Evolutionary conservation across 257 asterid genomes (phyloP), one percentile per base, ranked within the genome.

Genomic region (Hygrophila difformis): DNA sequence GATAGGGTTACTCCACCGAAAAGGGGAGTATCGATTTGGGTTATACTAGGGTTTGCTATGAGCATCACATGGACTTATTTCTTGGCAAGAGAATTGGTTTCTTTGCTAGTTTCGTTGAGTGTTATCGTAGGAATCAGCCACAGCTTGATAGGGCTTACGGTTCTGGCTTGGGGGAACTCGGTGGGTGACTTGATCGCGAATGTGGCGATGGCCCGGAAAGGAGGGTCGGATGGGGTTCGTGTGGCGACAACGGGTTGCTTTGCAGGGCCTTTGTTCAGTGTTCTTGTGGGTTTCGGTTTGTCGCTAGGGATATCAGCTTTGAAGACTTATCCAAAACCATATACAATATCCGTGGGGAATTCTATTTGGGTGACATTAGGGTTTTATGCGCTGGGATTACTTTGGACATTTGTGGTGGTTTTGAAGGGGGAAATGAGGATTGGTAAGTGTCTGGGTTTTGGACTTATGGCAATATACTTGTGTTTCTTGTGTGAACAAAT

Each of bases 121-220:
- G 41, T 48, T 1, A 29, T 48, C 0, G 12, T 48, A 12, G 23
- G 24, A 1, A 8, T 48, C 22, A 31, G 11, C 2, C 54, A 41
- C 9, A 29, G 42, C 22, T 1, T 48, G 15, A 23, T 48, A 1
- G 54, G 21, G 2, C n/a, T 48, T 14, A 48, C 54, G 1, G 15
- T 29, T 1, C 8, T 48, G 41, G 54, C 54, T 3, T 48, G 54
- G 54, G 54, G 54, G 15, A 48, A 48, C 54, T 48, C 54, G n/a
- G 15, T 48, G 41, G 54, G 54, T 0, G 54, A 48, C 18, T 8
- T 48, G 12, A 6, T 48, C 1, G 29, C 54, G 3, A 48, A 48
- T 18, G 24, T 31, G 5, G 41, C 54, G 5, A 1, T 48, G 23
- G 40, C 54, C 3, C 4, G 3, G 6, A 16, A 12, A 11, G 41